phyloP scores from a whole-genome alignment of 1,284 basidiomycete genomes.

The Meripilus lineatus region DNA sequence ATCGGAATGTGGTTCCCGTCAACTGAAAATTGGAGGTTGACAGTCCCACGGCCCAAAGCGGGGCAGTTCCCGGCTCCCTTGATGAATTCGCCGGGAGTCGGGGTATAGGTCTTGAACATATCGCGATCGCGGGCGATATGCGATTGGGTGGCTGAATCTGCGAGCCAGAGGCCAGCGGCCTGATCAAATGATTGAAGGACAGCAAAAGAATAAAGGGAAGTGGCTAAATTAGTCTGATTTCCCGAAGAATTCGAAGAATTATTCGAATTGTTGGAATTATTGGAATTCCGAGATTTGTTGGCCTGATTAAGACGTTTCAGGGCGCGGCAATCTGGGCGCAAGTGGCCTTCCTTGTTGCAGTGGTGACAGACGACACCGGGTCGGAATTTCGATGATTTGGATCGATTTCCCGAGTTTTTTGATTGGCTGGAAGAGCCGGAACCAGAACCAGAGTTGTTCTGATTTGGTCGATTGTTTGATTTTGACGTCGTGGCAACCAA shows the following conservation, averaged over 20 bases:
- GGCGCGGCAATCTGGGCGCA: constrained; percentile 8
- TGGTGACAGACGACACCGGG: constrained; percentile 7
- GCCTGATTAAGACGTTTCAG: neutral
- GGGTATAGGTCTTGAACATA: neutral
- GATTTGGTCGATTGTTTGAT: too few relatives aligned
- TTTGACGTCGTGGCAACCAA: too few relatives aligned
- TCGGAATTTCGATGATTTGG: too few relatives aligned
- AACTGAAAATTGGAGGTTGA: neutral
- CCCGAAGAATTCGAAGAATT: neutral
- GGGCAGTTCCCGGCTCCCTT: neutral
- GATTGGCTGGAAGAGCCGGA: too few relatives aligned
- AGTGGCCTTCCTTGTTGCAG: constrained; percentile 13
- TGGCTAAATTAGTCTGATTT: neutral
- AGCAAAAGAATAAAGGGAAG: neutral
- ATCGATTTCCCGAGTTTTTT: too few relatives aligned
- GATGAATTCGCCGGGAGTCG: neutral
- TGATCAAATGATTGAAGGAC: neutral
- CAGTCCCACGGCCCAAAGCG: neutral
- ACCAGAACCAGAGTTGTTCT: too few relatives aligned
- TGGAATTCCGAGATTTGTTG: too few relatives aligned
- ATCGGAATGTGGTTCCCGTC: too few relatives aligned
- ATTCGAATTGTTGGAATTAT: neutral
- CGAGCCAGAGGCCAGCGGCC: neutral
- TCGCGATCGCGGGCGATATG: neutral
- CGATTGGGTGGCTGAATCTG: neutral